Base-by-base conservation (phyloP, 2,329 filamentous ascomycete genomes). In the Hirsutella minnesotensis region DNA sequence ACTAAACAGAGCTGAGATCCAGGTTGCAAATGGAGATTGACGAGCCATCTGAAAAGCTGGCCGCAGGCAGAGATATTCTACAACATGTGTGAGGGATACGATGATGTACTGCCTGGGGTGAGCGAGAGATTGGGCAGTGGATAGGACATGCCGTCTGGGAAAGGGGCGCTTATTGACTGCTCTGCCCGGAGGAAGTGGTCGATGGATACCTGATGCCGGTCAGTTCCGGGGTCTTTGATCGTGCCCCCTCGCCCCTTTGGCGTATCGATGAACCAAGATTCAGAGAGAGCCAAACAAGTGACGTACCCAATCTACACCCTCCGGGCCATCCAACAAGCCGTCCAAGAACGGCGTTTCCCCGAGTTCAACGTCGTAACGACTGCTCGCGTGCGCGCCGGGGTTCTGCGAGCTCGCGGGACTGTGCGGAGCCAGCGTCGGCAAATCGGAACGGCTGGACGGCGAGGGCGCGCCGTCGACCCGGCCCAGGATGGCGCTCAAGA, bases 401-500 rank as follows among this genome's bases (percentile, higher is more conserved):
- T 7, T 7, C 27, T 29, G 27, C 27, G 27, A 13, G 8, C 13
- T 7, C 27, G 27, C 8, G 8, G 7, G 27, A 16, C 12, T 13
- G 7, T 13, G 31, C 31, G 31, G 8, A 5, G 8, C 15, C 12
- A 13, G 7, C 31, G 31, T 5, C 31, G 31, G 31, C 31, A 13
- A 38, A 9, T 40, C 3, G 38, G 3, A 27, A 19, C 7, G 18
- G 22, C 13, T 24, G 34, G 27, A 27, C 24, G 24, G 12, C 7
- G 7, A 7, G 24, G 24, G 7, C 16, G 46, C 48, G 10, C 48
- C 48, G 9, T 55, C 61, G 20, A 67, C 56, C 39, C 56, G 62
- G 46, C 54, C 53, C 19, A 71, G 57, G 39, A 70, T 70, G 9
- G 64, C 62, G 8, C 61, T 57, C 22, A 72, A 59, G 24, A 71